phyloP scores from a whole-genome alignment of 2,329 filamentous ascomycete species.

The Microthyrium microscopicum region DNA sequence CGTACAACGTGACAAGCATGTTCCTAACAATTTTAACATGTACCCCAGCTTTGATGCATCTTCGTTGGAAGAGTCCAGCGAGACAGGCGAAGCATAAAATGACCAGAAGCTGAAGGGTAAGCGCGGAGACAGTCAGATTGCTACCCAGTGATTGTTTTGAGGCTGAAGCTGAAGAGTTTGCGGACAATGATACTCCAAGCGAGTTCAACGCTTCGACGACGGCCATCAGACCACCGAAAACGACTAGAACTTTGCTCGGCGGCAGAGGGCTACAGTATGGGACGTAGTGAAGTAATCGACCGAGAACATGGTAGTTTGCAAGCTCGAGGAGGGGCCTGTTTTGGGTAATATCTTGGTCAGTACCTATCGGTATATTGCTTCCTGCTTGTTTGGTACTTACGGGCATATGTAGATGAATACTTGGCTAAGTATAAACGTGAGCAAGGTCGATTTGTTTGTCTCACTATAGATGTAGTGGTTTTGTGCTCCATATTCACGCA shows the following conservation, averaged over 20 bases:
- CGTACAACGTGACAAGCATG: constrained; percentile 34
- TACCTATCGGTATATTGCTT: not conserved
- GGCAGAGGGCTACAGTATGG: constrained; percentile 16
- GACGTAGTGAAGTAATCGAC: constrained; percentile 1
- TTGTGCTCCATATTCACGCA: not conserved
- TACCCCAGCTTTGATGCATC: constrained; percentile 23
- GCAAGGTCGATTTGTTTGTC: not conserved
- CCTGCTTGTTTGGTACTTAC: not conserved
- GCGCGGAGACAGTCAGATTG: constrained; percentile 32
- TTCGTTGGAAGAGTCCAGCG: constrained; percentile 32
- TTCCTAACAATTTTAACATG: constrained; percentile 16
- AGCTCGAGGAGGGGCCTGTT: not conserved
- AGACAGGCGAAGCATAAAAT: constrained; percentile 33
- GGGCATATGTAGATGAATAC: not conserved
- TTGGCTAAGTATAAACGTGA: not conserved
- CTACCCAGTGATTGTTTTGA: constrained; percentile 26
- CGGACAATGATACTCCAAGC: not conserved
- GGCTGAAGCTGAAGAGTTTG: constrained; percentile 23
- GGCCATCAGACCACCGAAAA: constrained; percentile 27
- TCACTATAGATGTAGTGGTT: not conserved
- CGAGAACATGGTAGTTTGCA: constrained; percentile 3
- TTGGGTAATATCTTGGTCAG: not conserved
- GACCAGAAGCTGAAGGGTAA: constrained; percentile 39
- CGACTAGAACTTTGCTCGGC: constrained; percentile 28
- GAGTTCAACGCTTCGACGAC: not conserved